Evolutionary conservation across 495 filamentous ascomycete species (phyloP), one percentile per base, ranked within the genome.

Genomic region (Schizothecium vesticola): DNA sequence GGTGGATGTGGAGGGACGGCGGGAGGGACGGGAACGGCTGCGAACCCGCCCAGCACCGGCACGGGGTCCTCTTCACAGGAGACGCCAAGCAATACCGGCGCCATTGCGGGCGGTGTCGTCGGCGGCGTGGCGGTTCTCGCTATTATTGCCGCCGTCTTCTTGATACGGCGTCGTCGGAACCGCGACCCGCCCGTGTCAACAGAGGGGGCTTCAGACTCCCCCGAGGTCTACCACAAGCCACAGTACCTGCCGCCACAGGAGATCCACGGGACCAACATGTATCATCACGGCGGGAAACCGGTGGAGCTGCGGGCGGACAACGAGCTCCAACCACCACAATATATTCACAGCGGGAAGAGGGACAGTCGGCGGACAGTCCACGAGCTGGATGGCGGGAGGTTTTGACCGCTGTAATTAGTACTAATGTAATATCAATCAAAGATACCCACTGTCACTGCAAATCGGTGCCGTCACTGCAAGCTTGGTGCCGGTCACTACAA

Each of bases 101-200:
- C 55, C 2, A 57, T 70, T 61, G 69, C 55, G 5, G 69, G 69
- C 5, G 69, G 56, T 10, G 65, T 43, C 8, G 69, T 36, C 2
- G 69, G 69, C 8, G 69, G 69, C 1, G 36, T 64, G 12, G 57
- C 11, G 7, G 57, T 26, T 3, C 24, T 59, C 16, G 36, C 36
- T 2, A 51, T 51, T 1, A 51, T 51, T 19, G 19, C 19, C 19
- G 36, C 36, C 36, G 6, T 51, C 5, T 7, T 51, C 16, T n/a
- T 51, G 36, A 19, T 51, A 2, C 36, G 36, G 36, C 36, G 36
- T 1, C 36, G 36, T n/a, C 36, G 36, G 12, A 51, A 51, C 4
- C 36, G 36, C 16, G 16, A n/a, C 5, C 13, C 13, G 36, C 36
- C 36, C 11, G 13, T 5, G 36, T 2, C 16, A 19, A 51, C 36